Conservation (phyloP, 2,329 filamentous ascomycete species). For the Chaetomium sp. region DNA sequence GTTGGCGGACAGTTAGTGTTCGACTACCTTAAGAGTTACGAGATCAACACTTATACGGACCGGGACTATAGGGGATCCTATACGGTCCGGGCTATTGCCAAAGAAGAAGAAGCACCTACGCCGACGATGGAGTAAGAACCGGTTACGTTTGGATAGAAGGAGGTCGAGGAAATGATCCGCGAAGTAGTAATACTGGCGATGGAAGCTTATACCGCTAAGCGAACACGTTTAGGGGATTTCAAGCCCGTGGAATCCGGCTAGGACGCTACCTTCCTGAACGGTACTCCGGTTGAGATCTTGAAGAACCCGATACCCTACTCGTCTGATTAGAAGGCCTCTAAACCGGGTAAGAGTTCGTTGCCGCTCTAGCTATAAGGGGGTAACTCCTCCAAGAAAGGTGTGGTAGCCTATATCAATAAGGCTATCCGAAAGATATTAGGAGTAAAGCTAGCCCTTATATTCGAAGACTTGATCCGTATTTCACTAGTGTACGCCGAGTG, state of each 20-base stretch:
- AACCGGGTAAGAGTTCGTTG: background rate
- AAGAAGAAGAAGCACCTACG: background rate
- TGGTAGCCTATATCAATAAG: background rate
- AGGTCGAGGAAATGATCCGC: background rate
- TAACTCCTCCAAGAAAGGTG: background rate
- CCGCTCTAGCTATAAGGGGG: no score
- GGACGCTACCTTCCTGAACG: background rate
- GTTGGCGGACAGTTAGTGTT: background rate
- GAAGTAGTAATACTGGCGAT: background rate
- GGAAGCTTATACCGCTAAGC: background rate
- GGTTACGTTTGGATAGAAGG: background rate
- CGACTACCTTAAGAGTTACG: background rate
- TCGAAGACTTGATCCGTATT: background rate
- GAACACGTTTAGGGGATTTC: background rate
- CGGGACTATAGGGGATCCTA: background rate
- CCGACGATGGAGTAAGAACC: background rate
- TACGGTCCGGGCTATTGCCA: background rate
- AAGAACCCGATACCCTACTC: background rate
- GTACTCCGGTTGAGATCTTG: background rate
- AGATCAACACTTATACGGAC: background rate
- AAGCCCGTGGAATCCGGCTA: background rate
- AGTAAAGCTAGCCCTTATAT: background rate
- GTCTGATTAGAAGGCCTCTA: background rate
- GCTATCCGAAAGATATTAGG: background rate
- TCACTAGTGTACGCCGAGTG: background rate